These are phyloP conservation scores for Marchantia paleacea DNA, from an alignment of 225 moss, liverwort and hornwort genomes.

Conservation along the genomic window DNA sequence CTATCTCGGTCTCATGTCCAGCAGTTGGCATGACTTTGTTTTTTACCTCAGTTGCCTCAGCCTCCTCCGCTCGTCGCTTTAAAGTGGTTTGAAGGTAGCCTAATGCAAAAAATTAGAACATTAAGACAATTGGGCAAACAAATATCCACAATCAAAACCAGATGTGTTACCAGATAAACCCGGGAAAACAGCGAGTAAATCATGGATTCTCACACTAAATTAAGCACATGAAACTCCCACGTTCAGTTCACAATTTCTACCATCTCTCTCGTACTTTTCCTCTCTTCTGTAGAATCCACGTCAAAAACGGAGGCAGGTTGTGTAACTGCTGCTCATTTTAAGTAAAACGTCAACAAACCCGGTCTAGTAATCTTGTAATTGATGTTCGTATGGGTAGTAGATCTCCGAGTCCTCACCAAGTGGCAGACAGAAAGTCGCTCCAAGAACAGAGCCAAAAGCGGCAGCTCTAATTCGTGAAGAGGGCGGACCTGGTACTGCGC, in stretches of 20 bases:
- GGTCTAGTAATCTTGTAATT: too few species aligned
- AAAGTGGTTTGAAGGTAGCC: constrained; percentile 42
- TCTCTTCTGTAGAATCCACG: too few species aligned
- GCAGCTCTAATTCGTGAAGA: constrained; percentile 60
- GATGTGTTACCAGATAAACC: background rate
- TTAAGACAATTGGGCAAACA: background rate
- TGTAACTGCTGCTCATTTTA: too few species aligned
- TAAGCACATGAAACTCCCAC: too few species aligned
- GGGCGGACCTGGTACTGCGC: constrained; percentile 80
- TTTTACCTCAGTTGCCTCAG: constrained; percentile 5
- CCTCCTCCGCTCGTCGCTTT: constrained; percentile 26
- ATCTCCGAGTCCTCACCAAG: constrained; percentile 45
- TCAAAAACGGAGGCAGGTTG: too few species aligned
- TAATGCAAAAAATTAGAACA: constrained; percentile 1
- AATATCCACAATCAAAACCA: background rate
- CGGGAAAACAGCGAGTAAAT: background rate
- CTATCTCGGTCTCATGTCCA: background rate
- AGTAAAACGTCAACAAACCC: too few species aligned
- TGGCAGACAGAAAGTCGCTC: constrained; percentile 67
- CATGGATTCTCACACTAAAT: too few species aligned
- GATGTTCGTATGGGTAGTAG: background rate
- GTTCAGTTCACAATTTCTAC: too few species aligned
- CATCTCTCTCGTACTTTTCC: background rate
- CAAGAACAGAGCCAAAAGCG: constrained; percentile 65
- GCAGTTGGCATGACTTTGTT: background rate